Conservation (phyloP, 495 filamentous ascomycete species). For the Platismatia glauca region DNA sequence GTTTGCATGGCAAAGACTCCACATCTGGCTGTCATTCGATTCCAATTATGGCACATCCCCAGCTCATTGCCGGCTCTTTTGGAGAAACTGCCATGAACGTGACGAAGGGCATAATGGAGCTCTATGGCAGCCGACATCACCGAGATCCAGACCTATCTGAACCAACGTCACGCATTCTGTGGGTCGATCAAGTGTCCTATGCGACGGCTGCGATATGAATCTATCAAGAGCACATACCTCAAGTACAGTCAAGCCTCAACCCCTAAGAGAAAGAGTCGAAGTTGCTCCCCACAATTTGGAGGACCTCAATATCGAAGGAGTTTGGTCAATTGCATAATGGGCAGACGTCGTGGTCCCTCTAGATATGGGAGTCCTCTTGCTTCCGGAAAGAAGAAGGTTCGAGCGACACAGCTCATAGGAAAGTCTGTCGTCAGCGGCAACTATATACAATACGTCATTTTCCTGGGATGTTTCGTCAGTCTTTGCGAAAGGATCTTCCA, state of each 20-base stretch:
- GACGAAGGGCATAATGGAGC: background rate
- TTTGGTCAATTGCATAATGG: background rate
- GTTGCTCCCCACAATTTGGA: background rate
- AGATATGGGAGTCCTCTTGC: background rate
- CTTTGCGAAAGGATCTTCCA: background rate
- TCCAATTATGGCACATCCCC: background rate
- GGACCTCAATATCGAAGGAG: background rate
- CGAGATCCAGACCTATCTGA: background rate
- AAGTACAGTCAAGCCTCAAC: too few species aligned
- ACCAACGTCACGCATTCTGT: background rate
- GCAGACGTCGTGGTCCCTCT: background rate
- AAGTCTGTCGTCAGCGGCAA: background rate
- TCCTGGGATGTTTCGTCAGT: background rate
- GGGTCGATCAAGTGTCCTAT: background rate
- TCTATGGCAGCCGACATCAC: background rate
- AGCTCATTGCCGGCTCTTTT: background rate
- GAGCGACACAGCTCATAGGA: background rate
- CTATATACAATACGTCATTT: background rate
- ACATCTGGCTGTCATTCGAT: background rate
- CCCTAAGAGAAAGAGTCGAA: too few species aligned
- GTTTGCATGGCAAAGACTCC: background rate
- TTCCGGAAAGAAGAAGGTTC: background rate
- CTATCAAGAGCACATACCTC: too few species aligned
- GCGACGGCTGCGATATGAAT: background rate
- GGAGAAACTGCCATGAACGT: background rate